phyloP scores from a whole-genome alignment of 345 rosid species.

The thale cress (Arabidopsis thaliana) region DNA sequence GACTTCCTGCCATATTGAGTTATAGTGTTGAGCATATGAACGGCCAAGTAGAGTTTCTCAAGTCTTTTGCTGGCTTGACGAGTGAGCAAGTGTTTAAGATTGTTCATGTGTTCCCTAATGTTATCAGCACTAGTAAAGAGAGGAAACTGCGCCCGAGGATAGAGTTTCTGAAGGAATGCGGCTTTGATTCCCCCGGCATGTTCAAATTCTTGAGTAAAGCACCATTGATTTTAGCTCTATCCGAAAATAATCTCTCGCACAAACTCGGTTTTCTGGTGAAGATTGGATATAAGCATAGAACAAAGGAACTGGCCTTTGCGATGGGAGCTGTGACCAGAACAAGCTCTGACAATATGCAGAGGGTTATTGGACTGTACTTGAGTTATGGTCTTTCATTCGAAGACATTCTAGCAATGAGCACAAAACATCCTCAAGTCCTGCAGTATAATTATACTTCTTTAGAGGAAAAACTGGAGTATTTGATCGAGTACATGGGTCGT shows the following conservation, averaged over 20 bases:
- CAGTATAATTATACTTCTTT: slow-evolving; percentile 64
- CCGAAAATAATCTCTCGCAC: slow-evolving; percentile 59
- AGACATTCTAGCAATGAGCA: slow-evolving; percentile 72
- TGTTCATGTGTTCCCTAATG: slow-evolving; percentile 64
- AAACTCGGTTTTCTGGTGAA: slow-evolving; percentile 75
- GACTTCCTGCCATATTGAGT: slow-evolving; percentile 68
- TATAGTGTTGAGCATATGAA: slow-evolving; percentile 59
- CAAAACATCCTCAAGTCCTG: slow-evolving; percentile 79
- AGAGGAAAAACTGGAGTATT: slow-evolving; percentile 75
- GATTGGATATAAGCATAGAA: slow-evolving; percentile 63
- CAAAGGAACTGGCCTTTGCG: slow-evolving; percentile 64
- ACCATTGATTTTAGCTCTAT: slow-evolving; percentile 69
- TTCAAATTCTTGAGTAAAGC: slow-evolving; percentile 77
- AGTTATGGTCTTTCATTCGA: slow-evolving; percentile 61
- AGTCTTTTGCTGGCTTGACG: slow-evolving; percentile 67
- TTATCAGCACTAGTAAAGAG: slow-evolving; percentile 69
- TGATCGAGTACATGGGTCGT: slow-evolving; percentile 75
- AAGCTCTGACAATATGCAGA: slow-evolving; percentile 77
- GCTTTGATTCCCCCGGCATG: slow-evolving; percentile 62
- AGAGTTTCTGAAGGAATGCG: slow-evolving; percentile 72
- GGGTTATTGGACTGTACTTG: slow-evolving; percentile 65
- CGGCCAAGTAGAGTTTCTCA: slow-evolving; percentile 63
- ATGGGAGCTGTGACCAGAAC: slow-evolving; percentile 83
- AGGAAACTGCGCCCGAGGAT: slow-evolving; percentile 71
- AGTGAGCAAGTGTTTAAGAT: slow-evolving; percentile 67